Conservation (phyloP, 164 flowering plant genomes). For the Aristolochia californica region DNA sequence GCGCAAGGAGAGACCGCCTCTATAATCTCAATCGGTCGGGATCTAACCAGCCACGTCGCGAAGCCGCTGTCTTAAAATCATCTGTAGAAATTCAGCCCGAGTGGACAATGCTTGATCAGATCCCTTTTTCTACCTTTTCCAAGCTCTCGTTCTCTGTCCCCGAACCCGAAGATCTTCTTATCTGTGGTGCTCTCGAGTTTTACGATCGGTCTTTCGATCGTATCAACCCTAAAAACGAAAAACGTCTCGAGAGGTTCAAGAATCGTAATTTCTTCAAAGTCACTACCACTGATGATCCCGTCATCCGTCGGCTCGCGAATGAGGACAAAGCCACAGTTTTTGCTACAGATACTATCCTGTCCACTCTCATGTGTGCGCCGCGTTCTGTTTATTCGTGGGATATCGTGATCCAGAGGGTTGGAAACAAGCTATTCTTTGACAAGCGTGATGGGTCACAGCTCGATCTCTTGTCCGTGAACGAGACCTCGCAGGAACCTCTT, state of each 20-base stretch:
- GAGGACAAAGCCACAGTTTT: conserved; percentile 96
- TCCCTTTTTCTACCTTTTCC: conserved; percentile 80
- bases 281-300: conserved; percentile 90
- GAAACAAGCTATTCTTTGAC: conserved; percentile 90
- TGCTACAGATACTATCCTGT: conserved; percentile 74
- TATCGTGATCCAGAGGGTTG: conserved; percentile 89
- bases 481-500: conserved; percentile 91
- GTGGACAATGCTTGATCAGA: conserved; percentile 98
- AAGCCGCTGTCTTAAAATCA: conserved; percentile 66
- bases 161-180: conserved; percentile 76
- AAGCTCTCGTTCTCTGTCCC: conserved; percentile 66
- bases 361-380: conserved; percentile 83
- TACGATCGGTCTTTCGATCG: conserved; percentile 72
- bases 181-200: conserved; percentile 71
- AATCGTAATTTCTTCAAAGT: conserved; percentile 87
- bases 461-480: conserved; percentile 77
- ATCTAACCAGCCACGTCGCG: conserved; percentile 42
- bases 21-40: conserved; percentile 51
- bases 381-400: conserved; percentile 96
- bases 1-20: conserved; percentile 67
- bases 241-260: conserved; percentile 78
- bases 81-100: conserved; percentile 95
- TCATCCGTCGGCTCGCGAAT: conserved; percentile 75
- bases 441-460: conserved; percentile 94
- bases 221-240: conserved; percentile 66